Evolutionary conservation across 306 rosid genomes (phyloP).

Genomic region (Gillenia trifoliata): DNA sequence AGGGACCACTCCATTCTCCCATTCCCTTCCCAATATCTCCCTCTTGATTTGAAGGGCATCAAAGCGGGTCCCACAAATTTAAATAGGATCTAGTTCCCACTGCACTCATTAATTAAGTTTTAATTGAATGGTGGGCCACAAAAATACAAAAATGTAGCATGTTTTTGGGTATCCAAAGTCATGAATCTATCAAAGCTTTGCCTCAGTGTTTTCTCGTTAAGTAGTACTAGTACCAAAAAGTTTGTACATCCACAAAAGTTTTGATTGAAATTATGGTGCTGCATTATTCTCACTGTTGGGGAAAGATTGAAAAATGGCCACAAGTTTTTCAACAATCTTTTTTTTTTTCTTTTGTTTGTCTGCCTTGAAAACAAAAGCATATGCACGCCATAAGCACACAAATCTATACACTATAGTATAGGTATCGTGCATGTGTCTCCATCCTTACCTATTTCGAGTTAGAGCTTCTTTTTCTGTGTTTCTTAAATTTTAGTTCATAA

Average conservation of each 20-base stretch:
- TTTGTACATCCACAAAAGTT: slow-evolving; percentile 4
- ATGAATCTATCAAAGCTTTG: slow-evolving; percentile 2
- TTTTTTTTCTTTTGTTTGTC: neutral
- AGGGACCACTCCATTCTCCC: slow-evolving; percentile 5
- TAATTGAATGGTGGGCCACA: slow-evolving; percentile 15
- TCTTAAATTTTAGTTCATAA: neutral
- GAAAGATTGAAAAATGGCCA: neutral
- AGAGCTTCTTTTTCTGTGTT: neutral
- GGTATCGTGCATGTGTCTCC: neutral
- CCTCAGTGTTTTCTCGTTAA: slow-evolving; percentile 11
- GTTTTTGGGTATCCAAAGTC: slow-evolving; percentile 28
- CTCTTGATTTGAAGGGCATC: slow-evolving; percentile 5
- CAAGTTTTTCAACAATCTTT: neutral
- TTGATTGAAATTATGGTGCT: neutral
- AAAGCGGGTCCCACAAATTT: neutral
- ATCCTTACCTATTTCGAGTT: neutral
- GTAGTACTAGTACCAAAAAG: neutral
- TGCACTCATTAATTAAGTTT: neutral
- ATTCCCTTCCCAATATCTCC: neutral
- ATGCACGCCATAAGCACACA: neutral
- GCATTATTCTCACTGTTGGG: neutral
- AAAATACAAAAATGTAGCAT: slow-evolving; percentile 29
- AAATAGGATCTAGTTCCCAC: neutral
- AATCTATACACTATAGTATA: neutral
- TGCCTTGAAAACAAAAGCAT: neutral